These are phyloP conservation scores for Tylopilus subfusipes DNA, from an alignment of 768 basidiomycete genomes.

Conservation along the genomic window DNA sequence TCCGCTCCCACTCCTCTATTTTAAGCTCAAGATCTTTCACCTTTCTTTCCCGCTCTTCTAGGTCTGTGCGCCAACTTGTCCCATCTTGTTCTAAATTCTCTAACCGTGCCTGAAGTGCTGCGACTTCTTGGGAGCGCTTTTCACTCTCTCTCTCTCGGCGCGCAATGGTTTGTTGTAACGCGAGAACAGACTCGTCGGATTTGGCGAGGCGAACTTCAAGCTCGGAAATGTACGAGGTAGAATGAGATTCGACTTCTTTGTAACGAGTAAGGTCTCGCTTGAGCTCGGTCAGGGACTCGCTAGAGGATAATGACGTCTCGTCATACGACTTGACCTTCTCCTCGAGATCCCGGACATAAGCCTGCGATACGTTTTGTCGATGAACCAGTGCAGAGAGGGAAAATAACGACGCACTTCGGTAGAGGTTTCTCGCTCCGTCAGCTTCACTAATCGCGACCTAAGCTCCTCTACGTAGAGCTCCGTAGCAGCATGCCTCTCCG, in stretches of 20 bases:
- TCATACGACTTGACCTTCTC: conserved; percentile 84
- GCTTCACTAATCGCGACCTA: conserved; percentile 69
- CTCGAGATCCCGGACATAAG: conserved; percentile 91
- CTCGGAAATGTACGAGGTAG: conserved; percentile 77
- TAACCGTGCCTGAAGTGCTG: conserved; percentile 65
- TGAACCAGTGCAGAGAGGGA: neutral
- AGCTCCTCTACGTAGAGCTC: conserved; percentile 89
- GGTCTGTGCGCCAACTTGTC: conserved; percentile 77
- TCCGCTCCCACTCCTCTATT: conserved; percentile 75
- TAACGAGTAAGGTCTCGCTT: conserved; percentile 76
- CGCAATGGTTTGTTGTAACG: conserved; percentile 68
- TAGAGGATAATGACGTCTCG: conserved; percentile 72
- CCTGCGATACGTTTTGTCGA: conserved; percentile 43
- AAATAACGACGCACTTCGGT: conserved; percentile 65
- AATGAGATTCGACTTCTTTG: conserved; percentile 71
- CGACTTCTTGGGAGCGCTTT: conserved; percentile 67
- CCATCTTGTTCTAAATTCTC: conserved; percentile 68
- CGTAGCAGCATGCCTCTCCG: conserved; percentile 69
- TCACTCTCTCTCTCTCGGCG: conserved; percentile 74
- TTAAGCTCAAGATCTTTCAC: conserved; percentile 74
- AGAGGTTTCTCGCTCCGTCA: conserved; percentile 84
- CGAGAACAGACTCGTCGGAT: conserved; percentile 72
- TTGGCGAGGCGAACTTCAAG: conserved; percentile 78
- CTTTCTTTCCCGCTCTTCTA: conserved; percentile 77
- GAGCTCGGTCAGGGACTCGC: conserved; percentile 77